phyloP scores from a whole-genome alignment of 805 yeast genomes.

The Kodamaea fukazawae region DNA sequence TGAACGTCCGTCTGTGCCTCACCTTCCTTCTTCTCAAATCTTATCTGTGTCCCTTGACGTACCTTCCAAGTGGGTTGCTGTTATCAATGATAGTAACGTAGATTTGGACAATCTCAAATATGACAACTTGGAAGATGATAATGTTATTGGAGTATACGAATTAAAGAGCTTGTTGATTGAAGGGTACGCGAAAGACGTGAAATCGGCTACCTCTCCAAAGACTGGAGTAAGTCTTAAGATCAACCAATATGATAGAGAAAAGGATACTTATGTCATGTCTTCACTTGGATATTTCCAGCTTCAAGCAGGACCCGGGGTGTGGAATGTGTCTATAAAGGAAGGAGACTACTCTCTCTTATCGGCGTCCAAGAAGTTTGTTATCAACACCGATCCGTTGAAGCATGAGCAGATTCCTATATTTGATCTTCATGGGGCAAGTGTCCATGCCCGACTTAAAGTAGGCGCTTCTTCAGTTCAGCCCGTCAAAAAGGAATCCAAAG shows the following conservation, averaged over 20 bases:
- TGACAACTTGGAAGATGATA: constrained; percentile 34
- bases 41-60: constrained; percentile 56
- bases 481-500: constrained; percentile 9
- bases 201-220: constrained; percentile 38
- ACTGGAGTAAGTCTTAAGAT: constrained; percentile 50
- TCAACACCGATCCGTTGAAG: constrained; percentile 23
- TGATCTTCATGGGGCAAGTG: constrained; percentile 16
- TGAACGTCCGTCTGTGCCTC: constrained; percentile 34
- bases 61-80: constrained; percentile 68
- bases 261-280: constrained; percentile 72
- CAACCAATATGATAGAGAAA: constrained; percentile 10
- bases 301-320: constrained; percentile 67
- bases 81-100: constrained; percentile 43
- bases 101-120: constrained; percentile 65
- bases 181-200: constrained; percentile 58
- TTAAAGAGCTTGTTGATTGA: constrained; percentile 62
- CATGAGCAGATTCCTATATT: not conserved
- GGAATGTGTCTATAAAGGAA: constrained; percentile 51
- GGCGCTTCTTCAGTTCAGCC: too few species aligned
- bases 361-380: constrained; percentile 37
- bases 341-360: constrained; percentile 30
- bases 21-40: constrained; percentile 48
- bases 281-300: constrained; percentile 84
- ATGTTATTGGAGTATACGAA: constrained; percentile 45
- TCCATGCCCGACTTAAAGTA: constrained; percentile 21